Evolutionary conservation across 2,329 filamentous ascomycete genomes (phyloP), one percentile per base, ranked within the genome.

Genomic region (Cryphonectria radicalis): DNA sequence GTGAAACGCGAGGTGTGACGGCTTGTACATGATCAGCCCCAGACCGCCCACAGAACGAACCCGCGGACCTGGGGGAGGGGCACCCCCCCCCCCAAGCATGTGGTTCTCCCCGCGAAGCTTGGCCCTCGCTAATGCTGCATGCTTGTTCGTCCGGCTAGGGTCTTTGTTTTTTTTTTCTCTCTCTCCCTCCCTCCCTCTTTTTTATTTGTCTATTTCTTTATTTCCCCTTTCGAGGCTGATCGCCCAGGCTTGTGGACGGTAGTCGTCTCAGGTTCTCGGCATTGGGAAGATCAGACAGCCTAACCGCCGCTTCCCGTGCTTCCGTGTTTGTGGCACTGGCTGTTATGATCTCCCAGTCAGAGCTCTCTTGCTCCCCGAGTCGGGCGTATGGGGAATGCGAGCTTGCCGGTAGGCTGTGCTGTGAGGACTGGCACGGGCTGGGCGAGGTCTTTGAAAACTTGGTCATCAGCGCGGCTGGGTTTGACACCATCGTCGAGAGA

Each of bases 1-100:
- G 2, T 71, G 70, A 71, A 71, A 71, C 70, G n/a, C 42, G 50
- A 66, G 66, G 13, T 71, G 70, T 71, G 66, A 71, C 70, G 70
- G 42, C 66, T 68, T 66, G 66, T 66, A 69, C 70, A 40, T 71
- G 70, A 71, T 71, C 70, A 71, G 70, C 70, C 70, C 55, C 62
- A 57, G 17, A 59, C 35, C 60, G 55, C 32, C 69, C 50, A 50
- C 22, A 7, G 19, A 50, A n/a, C 14, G 14, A 25, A 22, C 10
- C n/a, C 46, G 50, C 50, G 22, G 50, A 25, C n/a, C 55, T 13
- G 25, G 55, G 53, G 53, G 46, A 50, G 53, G 55, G 55, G 25
- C 55, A 35, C 28, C 55, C 25, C 19, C n/a, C 22, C 22, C 17
- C 43, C n/a, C 11, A n/a, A 11, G 46, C 46, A n/a, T n/a, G 8